Evolutionary conservation across 257 asterid genomes (phyloP).

Genomic region (Penstemon davidsonii): DNA sequence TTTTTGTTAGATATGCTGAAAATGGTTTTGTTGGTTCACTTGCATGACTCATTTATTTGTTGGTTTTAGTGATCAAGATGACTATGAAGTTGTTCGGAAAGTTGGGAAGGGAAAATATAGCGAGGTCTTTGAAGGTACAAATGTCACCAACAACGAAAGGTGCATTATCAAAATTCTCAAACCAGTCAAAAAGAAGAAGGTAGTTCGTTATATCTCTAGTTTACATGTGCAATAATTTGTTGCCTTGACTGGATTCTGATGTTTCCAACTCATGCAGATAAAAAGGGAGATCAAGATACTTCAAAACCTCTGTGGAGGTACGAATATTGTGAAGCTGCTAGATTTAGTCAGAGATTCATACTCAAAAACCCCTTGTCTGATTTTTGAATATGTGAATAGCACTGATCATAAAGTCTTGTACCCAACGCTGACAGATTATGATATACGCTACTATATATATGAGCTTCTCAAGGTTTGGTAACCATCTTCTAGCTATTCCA

Average conservation of each 20-base stretch:
- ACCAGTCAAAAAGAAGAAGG: slow-evolving; percentile 71
- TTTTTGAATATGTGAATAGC: slow-evolving; percentile 88
- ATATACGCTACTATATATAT: slow-evolving; percentile 76
- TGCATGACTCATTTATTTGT: neutral
- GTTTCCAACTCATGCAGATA: slow-evolving; percentile 57
- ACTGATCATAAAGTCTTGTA: slow-evolving; percentile 86
- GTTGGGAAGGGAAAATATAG: slow-evolving; percentile 69
- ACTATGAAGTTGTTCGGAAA: slow-evolving; percentile 65
- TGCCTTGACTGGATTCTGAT: neutral
- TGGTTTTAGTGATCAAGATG: slow-evolving; percentile 40
- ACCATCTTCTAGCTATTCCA: neutral
- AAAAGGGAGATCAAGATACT: slow-evolving; percentile 92
- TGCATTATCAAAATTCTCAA: slow-evolving; percentile 63
- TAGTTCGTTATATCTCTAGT: neutral
- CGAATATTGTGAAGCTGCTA: slow-evolving; percentile 89
- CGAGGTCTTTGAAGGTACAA: slow-evolving; percentile 64
- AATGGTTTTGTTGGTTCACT: neutral
- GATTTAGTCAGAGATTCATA: slow-evolving; percentile 92
- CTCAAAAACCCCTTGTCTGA: slow-evolving; percentile 91
- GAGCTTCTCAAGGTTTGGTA: slow-evolving; percentile 73
- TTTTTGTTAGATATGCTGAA: neutral
- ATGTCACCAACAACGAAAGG: slow-evolving; percentile 50
- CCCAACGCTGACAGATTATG: slow-evolving; percentile 83
- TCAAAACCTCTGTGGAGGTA: slow-evolving; percentile 91
- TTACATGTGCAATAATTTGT: neutral